These are phyloP conservation scores for Claviceps sp. DNA, from an alignment of 2,329 filamentous ascomycete species.

Conservation along the genomic window DNA sequence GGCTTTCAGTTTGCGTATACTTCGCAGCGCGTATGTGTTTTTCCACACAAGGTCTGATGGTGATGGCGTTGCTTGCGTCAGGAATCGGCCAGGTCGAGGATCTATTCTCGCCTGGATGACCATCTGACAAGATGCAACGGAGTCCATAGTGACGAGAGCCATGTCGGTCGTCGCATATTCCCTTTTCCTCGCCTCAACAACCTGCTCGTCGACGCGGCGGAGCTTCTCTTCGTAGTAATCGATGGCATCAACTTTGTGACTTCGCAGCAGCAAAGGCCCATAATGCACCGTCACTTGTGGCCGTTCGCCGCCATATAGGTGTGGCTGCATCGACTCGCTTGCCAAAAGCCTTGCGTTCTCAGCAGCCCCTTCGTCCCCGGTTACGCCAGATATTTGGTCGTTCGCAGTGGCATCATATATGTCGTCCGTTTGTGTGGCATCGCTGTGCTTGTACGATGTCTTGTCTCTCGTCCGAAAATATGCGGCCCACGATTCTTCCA, in stretches of 20 bases:
- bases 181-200: slow-evolving; percentile 56
- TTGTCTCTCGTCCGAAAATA: slow-evolving; percentile 28
- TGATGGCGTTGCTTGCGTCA: slow-evolving; percentile 76
- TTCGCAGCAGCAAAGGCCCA: slow-evolving; percentile 60
- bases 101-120: slow-evolving; percentile 90
- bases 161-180: slow-evolving; percentile 67
- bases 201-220: slow-evolving; percentile 61
- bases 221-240: slow-evolving; percentile 88
- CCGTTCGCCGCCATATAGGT: slow-evolving; percentile 30
- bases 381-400: slow-evolving; percentile 18
- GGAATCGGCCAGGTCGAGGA: slow-evolving; percentile 70
- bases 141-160: slow-evolving; percentile 96
- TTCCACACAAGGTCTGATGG: slow-evolving; percentile 90
- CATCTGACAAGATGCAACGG: slow-evolving; percentile 86
- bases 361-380: slow-evolving; percentile 29
- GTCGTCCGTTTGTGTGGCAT: slow-evolving; percentile 4
- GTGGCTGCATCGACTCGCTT: slow-evolving; percentile 21
- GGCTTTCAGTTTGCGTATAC: slow-evolving; percentile 58
- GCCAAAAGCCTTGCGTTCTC: slow-evolving; percentile 50
- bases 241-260: slow-evolving; percentile 71
- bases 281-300: slow-evolving; percentile 68
- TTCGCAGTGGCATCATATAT: slow-evolving; percentile 2
- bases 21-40: slow-evolving; percentile 75
- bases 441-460: slow-evolving; percentile 5
- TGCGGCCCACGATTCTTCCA: slow-evolving; percentile 76